Conservation (phyloP, 2,329 filamentous ascomycete genomes). For the Decorospora gaudefroyi region DNA sequence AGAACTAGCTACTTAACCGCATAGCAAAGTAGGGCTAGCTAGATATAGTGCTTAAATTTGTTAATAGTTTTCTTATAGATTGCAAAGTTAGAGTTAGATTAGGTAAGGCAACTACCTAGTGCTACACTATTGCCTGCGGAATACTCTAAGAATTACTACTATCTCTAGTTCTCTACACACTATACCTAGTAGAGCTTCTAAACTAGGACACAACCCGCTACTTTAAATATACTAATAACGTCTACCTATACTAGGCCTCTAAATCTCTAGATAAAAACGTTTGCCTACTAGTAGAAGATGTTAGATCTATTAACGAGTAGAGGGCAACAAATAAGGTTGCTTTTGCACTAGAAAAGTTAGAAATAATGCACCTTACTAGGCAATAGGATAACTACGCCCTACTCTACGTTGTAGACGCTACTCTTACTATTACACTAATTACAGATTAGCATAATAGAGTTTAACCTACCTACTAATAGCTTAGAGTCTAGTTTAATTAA, state of each 20-base stretch:
- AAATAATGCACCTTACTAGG: slow-evolving; percentile 15
- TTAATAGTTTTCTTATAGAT: slow-evolving; percentile 3
- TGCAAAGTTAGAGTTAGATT: neutral
- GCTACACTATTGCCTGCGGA: slow-evolving; percentile 3
- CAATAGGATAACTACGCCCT: neutral
- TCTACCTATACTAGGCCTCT: neutral
- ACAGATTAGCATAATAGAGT: neutral
- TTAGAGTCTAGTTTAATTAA: neutral
- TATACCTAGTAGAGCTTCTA: slow-evolving; percentile 7
- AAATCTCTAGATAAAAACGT: slow-evolving; percentile 6
- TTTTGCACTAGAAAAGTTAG: slow-evolving; percentile 13
- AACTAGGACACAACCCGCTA: neutral
- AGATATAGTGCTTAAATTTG: no score
- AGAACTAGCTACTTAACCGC: slow-evolving; percentile 1
- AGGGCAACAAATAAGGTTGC: slow-evolving; percentile 6
- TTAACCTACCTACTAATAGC: neutral
- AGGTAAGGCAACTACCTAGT: neutral
- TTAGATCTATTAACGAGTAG: slow-evolving; percentile 3
- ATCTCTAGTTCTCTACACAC: slow-evolving; percentile 3
- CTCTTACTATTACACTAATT: neutral
- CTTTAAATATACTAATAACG: neutral
- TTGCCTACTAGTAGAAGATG: slow-evolving; percentile 1
- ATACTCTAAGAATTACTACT: slow-evolving; percentile 4
- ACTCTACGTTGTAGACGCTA: neutral
- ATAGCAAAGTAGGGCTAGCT: slow-evolving; percentile 1